phyloP scores from a whole-genome alignment of 352 stramenopile species.

The Phytophthora litchii region DNA sequence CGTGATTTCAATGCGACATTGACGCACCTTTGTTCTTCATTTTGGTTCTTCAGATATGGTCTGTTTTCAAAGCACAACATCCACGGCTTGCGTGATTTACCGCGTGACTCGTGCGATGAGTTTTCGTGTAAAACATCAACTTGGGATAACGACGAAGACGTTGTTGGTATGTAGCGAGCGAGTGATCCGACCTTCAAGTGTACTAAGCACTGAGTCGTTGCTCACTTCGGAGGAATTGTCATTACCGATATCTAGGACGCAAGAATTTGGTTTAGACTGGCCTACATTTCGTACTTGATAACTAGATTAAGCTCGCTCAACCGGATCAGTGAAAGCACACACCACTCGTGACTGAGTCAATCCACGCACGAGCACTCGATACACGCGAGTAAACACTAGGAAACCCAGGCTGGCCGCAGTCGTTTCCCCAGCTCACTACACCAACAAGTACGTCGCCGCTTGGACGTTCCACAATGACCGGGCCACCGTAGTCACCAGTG shows the following conservation, averaged over 20 bases:
- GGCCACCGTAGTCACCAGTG: slow-evolving; percentile 58
- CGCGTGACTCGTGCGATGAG: no score
- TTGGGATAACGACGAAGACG: no score
- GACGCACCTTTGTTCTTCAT: neutral
- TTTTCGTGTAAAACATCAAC: no score
- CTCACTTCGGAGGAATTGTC: no score
- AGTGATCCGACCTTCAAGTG: no score
- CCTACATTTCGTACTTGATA: no score
- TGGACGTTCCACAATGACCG: slow-evolving; percentile 38
- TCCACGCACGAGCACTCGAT: slow-evolving; percentile 42
- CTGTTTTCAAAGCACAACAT: neutral
- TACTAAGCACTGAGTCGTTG: no score
- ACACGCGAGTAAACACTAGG: slow-evolving; percentile 56
- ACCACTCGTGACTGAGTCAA: slow-evolving; percentile 20
- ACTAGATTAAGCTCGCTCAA: no score
- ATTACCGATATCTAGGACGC: no score
- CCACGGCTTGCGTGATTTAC: neutral
- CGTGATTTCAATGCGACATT: neutral
- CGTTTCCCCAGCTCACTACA: slow-evolving; percentile 50
- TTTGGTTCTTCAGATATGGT: neutral
- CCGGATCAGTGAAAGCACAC: slow-evolving; percentile 12
- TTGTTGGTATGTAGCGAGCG: no score
- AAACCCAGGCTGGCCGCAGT: slow-evolving; percentile 41
- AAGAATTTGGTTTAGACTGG: no score
- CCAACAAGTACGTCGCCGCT: slow-evolving; percentile 42